Conservation (phyloP, 495 filamentous ascomycete genomes). For the Letharia lupina region DNA sequence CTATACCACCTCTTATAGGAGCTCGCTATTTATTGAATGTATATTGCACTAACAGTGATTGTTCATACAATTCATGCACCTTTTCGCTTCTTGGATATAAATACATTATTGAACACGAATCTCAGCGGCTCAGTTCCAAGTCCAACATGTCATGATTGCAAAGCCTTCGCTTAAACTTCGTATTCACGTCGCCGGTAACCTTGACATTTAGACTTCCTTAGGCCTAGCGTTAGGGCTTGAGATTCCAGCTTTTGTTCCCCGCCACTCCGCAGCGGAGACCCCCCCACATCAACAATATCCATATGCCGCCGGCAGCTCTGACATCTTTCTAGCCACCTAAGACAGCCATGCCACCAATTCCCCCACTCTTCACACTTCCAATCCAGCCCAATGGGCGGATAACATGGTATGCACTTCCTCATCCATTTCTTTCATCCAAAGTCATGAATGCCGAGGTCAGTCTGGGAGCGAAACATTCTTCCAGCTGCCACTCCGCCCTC, state of each 20-base stretch:
- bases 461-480: background rate
- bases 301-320: background rate
- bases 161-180: too few relatives aligned
- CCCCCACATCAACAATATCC: background rate
- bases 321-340: background rate
- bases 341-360: slow-evolving; percentile 21
- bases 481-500: background rate
- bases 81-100: too few relatives aligned
- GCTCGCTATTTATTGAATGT: background rate
- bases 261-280: too few relatives aligned
- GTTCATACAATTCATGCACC: background rate
- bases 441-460: background rate
- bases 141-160: too few relatives aligned
- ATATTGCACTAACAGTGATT: background rate
- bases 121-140: too few relatives aligned
- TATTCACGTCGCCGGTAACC: too few relatives aligned
- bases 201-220: background rate
- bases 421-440: background rate
- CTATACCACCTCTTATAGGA: background rate
- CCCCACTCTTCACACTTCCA: slow-evolving; percentile 39
- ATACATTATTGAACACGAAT: too few relatives aligned
- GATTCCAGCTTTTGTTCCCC: too few relatives aligned
- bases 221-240: background rate
- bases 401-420: slow-evolving; percentile 23
- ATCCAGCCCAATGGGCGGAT: slow-evolving; percentile 41